Base-by-base conservation (phyloP, 768 basidiomycete genomes). In the Rubroboletus pulcherrimus region DNA sequence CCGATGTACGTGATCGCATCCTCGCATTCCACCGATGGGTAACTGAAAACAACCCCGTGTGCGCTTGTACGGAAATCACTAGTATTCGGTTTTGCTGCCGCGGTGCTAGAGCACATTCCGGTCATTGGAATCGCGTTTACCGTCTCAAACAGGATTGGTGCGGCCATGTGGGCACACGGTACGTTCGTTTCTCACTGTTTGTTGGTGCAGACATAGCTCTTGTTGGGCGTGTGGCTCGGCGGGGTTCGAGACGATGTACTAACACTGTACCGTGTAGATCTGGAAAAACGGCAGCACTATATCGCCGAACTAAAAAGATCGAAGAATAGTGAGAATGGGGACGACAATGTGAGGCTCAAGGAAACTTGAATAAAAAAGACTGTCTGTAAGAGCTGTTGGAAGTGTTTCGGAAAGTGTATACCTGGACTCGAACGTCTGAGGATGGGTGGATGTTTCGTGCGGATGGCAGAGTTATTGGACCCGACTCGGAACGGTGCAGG, bases 121-220 rank as follows among this genome's bases (percentile, higher is more conserved):
- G 79, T 97, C 55, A 64, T 93, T 4, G 94, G 94, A 0, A 73
- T 96, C 5, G 71, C 88, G 10, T 92, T 96, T 67, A 86, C 86
- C 2, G 77, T 96, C 17, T 93, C 91, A 0, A 95, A 96, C 67
- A 79, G 91, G 7, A 81, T 96, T 26, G 93, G 93, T 7, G 94
- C 91, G 3, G 93, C 93, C 1, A 96, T 97, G 94, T 97, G 93
- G 88, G 89, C 90, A 5, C 84, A 86, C 59, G 89, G 87, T 89
- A 53, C 15, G 76, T 63, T 21, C n/a, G 15, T 39, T 17, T 39
- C 1, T 30, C 31, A 5, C 26, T 19, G 4, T 7, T 52, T 19
- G 1, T 39, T 10, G 24, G 33, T 8, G 21, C 3, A 7, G 21
- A 14, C 6, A 26, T 24, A 7, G 5, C 2, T 7, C 39, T 15